A percentile compares a stretch with the other conserved stretches of the same genome.
Evolutionary conservation across 2,329 filamentous ascomycete genomes (phyloP).

Genomic region (Aspergillus sojae): DNA sequence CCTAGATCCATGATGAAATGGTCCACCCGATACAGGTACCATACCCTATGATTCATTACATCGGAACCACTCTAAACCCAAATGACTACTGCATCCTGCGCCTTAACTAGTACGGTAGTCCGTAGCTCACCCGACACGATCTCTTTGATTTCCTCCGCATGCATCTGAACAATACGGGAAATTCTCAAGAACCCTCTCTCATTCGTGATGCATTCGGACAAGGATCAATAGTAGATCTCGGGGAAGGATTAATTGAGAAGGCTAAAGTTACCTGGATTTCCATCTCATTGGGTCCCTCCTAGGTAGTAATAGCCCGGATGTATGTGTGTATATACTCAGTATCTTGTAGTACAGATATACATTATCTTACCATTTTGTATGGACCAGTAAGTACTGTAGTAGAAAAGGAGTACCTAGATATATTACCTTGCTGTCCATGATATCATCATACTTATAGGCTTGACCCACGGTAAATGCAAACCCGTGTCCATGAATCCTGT

Average conservation of each 20-base stretch:
- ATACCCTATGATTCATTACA: constrained; percentile 7
- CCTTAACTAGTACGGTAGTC: constrained; percentile 8
- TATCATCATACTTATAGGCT: background rate
- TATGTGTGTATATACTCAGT: background rate
- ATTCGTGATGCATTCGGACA: background rate
- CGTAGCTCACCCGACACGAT: constrained; percentile 23
- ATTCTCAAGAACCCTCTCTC: background rate
- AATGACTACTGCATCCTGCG: constrained; percentile 25
- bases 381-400: background rate
- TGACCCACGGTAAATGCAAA: background rate
- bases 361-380: background rate
- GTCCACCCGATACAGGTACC: constrained; percentile 12
- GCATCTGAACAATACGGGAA: constrained; percentile 10
- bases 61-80: constrained; percentile 13
- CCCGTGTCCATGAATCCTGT: background rate
- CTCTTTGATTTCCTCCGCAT: constrained; percentile 22
- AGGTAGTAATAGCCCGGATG: background rate
- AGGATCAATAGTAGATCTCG: constrained; percentile 1
- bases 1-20: background rate
- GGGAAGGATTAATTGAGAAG: background rate
- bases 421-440: background rate
- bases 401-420: background rate
- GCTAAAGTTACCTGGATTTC: background rate
- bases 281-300: background rate
- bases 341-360: background rate